Evolutionary conservation across 1,139 yeast species (phyloP).

Genomic region (Hansenula sp.): DNA sequence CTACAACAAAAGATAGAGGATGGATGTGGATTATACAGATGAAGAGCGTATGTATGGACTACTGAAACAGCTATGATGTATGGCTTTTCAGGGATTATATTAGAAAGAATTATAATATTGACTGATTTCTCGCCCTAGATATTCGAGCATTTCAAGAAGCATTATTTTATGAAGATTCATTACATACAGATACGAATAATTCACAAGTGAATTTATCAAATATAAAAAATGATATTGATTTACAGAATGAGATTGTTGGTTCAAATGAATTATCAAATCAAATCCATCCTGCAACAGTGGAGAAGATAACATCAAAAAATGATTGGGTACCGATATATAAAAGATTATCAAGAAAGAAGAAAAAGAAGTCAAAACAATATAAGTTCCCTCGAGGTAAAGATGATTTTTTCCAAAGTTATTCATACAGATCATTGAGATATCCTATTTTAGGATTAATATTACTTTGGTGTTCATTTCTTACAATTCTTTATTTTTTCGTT

Average conservation of each 20-base stretch:
- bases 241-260: constrained; percentile 11
- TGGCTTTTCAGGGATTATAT: too few relatives aligned
- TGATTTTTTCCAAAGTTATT: constrained; percentile 26
- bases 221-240: constrained; percentile 4
- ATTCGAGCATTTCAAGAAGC: constrained; percentile 29
- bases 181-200: background rate
- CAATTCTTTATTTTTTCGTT: constrained; percentile 45
- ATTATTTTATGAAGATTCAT: constrained; percentile 13
- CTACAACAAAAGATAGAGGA: background rate
- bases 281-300: constrained; percentile 19
- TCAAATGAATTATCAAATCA: constrained; percentile 7
- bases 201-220: background rate
- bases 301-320: constrained; percentile 50
- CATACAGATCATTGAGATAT: constrained; percentile 59
- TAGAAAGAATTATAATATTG: too few relatives aligned
- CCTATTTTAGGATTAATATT: constrained; percentile 53
- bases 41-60: constrained; percentile 25
- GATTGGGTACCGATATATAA: constrained; percentile 65
- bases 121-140: constrained; percentile 14
- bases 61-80: background rate
- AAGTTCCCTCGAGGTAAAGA: too few relatives aligned
- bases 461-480: constrained; percentile 50
- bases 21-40: constrained; percentile 26
- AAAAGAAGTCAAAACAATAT: background rate
- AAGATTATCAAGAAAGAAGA: constrained; percentile 16